A percentile compares a stretch with the other conserved stretches of the same genome.
Evolutionary conservation across 2,329 filamentous ascomycete genomes (phyloP).

Genomic region (Fusarium begoniae): DNA sequence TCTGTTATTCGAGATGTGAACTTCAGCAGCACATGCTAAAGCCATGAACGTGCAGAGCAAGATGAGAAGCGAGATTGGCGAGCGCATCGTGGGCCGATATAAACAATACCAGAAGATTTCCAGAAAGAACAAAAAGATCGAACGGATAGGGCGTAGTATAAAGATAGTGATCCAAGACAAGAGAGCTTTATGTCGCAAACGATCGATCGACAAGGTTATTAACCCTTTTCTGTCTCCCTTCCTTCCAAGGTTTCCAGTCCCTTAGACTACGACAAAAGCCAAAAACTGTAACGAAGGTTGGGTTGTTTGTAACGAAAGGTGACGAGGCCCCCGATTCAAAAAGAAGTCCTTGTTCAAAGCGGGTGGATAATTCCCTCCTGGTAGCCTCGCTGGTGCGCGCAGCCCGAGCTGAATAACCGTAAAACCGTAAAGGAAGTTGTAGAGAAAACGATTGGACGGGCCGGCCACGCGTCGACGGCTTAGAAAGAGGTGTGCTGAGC

Average conservation of each 20-base stretch:
- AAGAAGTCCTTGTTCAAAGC: constrained; percentile 1
- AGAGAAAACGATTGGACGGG: constrained; percentile 13
- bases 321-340: constrained; percentile 7
- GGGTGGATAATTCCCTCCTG: background rate
- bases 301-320: constrained; percentile 10
- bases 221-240: constrained; percentile 1
- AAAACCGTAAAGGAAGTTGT: constrained; percentile 15
- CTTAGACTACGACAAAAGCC: background rate
- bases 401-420: constrained; percentile 15
- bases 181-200: constrained; percentile 14
- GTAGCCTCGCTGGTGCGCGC: constrained; percentile 13
- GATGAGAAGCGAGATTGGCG: constrained; percentile 18
- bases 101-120: background rate
- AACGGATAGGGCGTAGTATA: constrained; percentile 9
- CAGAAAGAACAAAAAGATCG: background rate
- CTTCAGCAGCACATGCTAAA: constrained; percentile 14
- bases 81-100: constrained; percentile 26
- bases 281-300: constrained; percentile 26
- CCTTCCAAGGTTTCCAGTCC: background rate
- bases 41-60: constrained; percentile 29
- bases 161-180: constrained; percentile 10
- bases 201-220: constrained; percentile 10
- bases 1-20: constrained; percentile 29
- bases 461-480: constrained; percentile 21
- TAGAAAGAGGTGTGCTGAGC: constrained; percentile 1